Evolutionary conservation across 305 asterid genomes (phyloP).

Genomic region (Fraxinus sp.): DNA sequence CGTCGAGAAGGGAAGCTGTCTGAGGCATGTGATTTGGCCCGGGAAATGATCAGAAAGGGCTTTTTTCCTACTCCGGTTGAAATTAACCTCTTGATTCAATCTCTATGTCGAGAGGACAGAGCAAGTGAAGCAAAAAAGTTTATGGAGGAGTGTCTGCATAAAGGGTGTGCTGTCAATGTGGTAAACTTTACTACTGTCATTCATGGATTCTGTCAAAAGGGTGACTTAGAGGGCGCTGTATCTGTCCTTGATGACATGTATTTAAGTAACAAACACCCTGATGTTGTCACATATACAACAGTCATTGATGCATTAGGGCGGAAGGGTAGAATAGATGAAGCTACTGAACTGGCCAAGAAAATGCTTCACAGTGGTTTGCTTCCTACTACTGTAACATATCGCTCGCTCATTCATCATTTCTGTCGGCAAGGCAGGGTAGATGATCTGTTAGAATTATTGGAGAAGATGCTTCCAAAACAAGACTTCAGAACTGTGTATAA

Average conservation of each 20-base stretch:
- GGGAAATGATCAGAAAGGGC: conserved; percentile 74
- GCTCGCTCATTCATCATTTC: conserved; percentile 75
- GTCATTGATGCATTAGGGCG: conserved; percentile 63
- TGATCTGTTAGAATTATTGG: conserved; percentile 59
- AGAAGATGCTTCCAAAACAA: conserved; percentile 65
- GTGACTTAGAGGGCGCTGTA: conserved; percentile 70
- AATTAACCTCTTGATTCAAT: conserved; percentile 72
- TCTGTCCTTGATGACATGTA: conserved; percentile 94
- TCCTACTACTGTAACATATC: conserved; percentile 84
- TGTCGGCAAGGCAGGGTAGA: conserved; percentile 60
- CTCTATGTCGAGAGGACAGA: conserved; percentile 56
- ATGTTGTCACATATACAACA: conserved; percentile 69
- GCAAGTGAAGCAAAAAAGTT: conserved; percentile 58
- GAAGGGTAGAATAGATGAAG: conserved; percentile 69
- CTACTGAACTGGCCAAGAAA: conserved; percentile 61
- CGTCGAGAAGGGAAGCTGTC: conserved; percentile 81
- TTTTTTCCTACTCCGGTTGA: conserved; percentile 80
- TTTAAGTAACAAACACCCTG: conserved; percentile 83
- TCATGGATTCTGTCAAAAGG: conserved; percentile 75
- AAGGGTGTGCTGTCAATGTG: conserved; percentile 82
- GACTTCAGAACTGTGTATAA: conserved; percentile 60
- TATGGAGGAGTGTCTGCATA: conserved; percentile 71
- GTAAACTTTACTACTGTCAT: conserved; percentile 82
- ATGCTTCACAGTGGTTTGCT: conserved; percentile 75
- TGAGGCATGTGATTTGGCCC: conserved; percentile 63